Evolutionary conservation across 1,139 yeast genomes (phyloP).

Genomic region (Yamadazyma dendronema): DNA sequence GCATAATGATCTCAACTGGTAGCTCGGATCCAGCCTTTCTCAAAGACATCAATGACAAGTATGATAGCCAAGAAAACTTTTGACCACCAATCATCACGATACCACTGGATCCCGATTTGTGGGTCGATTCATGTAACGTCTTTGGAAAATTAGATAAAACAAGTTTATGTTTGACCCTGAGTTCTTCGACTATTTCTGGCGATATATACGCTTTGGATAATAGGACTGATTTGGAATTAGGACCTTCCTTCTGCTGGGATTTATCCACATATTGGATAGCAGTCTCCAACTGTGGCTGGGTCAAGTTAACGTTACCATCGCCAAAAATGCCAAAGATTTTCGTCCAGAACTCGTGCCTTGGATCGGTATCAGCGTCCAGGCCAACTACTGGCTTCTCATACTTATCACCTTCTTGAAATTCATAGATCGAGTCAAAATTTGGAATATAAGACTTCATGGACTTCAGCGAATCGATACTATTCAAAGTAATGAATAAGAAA

Average conservation of each 20-base stretch:
- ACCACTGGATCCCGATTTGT: slow-evolving; percentile 28
- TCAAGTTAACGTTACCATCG: slow-evolving; percentile 14
- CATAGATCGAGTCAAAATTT: slow-evolving; percentile 1
- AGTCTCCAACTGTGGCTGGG: slow-evolving; percentile 15
- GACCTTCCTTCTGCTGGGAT: slow-evolving; percentile 23
- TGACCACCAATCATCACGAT: slow-evolving; percentile 41
- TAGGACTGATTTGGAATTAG: slow-evolving; percentile 26
- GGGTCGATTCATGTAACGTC: slow-evolving; percentile 23
- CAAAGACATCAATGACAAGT: slow-evolving; percentile 32
- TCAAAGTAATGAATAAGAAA: slow-evolving; percentile 1
- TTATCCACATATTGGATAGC: slow-evolving; percentile 25
- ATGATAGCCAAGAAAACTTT: slow-evolving; percentile 39
- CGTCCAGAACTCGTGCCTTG: slow-evolving; percentile 24
- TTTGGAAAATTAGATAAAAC: slow-evolving; percentile 26
- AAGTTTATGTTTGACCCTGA: slow-evolving; percentile 24
- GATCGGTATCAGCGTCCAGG: slow-evolving; percentile 12
- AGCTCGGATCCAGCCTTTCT: slow-evolving; percentile 35
- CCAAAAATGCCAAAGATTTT: slow-evolving; percentile 20
- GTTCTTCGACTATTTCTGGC: slow-evolving; percentile 22
- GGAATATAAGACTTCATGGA: background rate
- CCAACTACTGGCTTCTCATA: slow-evolving; percentile 17
- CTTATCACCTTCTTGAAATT: slow-evolving; percentile 4
- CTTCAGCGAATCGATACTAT: background rate
- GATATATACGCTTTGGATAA: slow-evolving; percentile 30
- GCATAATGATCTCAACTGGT: slow-evolving; percentile 41